A percentile compares a stretch with the other conserved stretches of the same genome.
phyloP scores from a whole-genome alignment of 345 rosid species.

The Pugionium cornutum region DNA sequence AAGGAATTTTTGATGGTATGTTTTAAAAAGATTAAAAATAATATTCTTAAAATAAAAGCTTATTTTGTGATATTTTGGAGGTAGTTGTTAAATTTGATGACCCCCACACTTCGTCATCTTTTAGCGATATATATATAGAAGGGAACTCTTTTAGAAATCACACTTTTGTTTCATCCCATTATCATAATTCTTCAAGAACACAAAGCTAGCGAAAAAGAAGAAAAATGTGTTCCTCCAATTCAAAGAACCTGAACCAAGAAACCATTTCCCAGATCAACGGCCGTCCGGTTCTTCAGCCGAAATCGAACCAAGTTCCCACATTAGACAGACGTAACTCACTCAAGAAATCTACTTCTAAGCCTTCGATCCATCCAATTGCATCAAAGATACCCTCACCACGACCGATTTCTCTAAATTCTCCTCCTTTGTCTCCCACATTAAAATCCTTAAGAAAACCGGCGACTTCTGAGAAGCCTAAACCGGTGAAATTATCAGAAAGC shows the following conservation, averaged over 20 bases:
- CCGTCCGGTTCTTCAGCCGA: slow-evolving; percentile 68
- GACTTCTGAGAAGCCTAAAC: slow-evolving; percentile 38
- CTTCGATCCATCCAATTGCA: slow-evolving; percentile 34
- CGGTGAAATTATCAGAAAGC: slow-evolving; percentile 31
- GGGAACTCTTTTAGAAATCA: slow-evolving; percentile 38
- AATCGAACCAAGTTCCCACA: slow-evolving; percentile 57
- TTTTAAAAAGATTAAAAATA: too few relatives aligned
- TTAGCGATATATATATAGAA: slow-evolving; percentile 32
- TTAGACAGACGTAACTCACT: slow-evolving; percentile 49
- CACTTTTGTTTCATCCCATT: slow-evolving; percentile 37
- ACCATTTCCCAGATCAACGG: slow-evolving; percentile 50
- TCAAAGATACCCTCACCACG: slow-evolving; percentile 31
- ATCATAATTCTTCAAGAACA: slow-evolving; percentile 26
- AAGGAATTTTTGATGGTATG: too few relatives aligned
- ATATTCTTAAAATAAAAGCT: too few relatives aligned
- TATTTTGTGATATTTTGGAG: too few relatives aligned
- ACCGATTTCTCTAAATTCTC: slow-evolving; percentile 44
- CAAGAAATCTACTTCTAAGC: slow-evolving; percentile 45
- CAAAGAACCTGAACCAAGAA: slow-evolving; percentile 38
- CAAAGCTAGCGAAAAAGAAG: slow-evolving; percentile 8
- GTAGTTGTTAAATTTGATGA: slow-evolving; percentile 7
- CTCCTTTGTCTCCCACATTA: slow-evolving; percentile 58
- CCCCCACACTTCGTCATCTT: slow-evolving; percentile 38
- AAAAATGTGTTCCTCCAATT: slow-evolving; percentile 62
- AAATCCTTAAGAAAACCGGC: slow-evolving; percentile 44